Base-by-base conservation (phyloP, 2,329 filamentous ascomycete genomes). In the Ceratocystis eucalypticola region DNA sequence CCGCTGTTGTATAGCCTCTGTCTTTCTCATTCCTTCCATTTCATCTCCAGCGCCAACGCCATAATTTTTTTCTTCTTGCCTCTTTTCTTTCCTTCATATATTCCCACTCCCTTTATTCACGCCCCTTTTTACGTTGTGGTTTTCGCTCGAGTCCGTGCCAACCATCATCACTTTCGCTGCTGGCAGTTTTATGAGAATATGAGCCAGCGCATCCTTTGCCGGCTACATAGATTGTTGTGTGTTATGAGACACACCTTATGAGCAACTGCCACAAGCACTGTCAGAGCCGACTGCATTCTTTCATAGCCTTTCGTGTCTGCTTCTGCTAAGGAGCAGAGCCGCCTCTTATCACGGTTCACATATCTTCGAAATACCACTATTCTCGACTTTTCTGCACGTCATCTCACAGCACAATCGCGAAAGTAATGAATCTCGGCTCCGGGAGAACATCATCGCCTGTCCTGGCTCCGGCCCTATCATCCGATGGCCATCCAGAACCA, bases 191-290 rank as follows among this genome's bases (percentile, higher is more conserved):
- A 22, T 59, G n/a, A 37, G 55, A 59, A 59, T n/a, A 59, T 59
- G 55, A 37, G n/a, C 55, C n/a, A 8, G 30, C 8, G 28, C 44
- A 65, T 65, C 25, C 37, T 55, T 17, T 45, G 64, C 64, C 48
- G 37, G 28, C 37, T n/a, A 65, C 48, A 59, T 65, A 22, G 7
- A 65, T 33, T 65, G 41, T 62, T 65, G 64, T 61, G 64, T 65
- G 44, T 65, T 65, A 62, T 65, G 64, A 55, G 55, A 61, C 33
- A 62, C 20, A 37, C 25, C 48, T 20, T 61, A 44, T 30, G 30
- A 61, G 44, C 45, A 53, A 61, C 55, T 50, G 28, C 55, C 55
- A 37, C 10, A 25, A 53, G 55, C 55, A 10, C 53, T 17, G 64
- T 44, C 55, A 45, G 28, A 5, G 22, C 22, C 64, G 37, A 65